Evolutionary conservation across 139 green algal species (phyloP).

Genomic region (Tetratostichococcus sp.): DNA sequence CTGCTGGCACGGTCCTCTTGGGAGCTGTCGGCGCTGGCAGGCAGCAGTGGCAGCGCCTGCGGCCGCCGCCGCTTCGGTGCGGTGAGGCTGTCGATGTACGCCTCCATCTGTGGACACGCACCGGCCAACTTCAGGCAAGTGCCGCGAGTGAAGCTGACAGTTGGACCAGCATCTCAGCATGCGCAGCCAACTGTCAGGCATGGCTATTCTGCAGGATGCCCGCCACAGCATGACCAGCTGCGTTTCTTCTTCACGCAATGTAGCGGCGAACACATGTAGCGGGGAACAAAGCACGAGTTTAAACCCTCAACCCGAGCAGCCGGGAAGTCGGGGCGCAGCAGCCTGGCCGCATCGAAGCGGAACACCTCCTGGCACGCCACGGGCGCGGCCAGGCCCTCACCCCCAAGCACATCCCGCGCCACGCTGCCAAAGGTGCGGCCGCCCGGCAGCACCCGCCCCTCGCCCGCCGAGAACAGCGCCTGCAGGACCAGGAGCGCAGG

Average conservation of each 20-base stretch:
- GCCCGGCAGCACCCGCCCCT: slow-evolving; percentile 1
- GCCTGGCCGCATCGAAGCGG: slow-evolving; percentile 25
- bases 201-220: too few species aligned
- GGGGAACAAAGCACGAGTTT: slow-evolving; percentile 1
- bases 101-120: not conserved
- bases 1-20: too few species aligned
- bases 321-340: slow-evolving; percentile 12
- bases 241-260: too few species aligned
- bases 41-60: not conserved
- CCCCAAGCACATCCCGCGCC: slow-evolving; percentile 13
- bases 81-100: not conserved
- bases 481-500: not conserved
- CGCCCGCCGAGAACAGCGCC: not conserved
- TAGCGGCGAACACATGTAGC: too few species aligned
- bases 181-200: too few species aligned
- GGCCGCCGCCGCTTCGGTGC: not conserved
- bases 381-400: slow-evolving; percentile 18
- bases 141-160: not conserved
- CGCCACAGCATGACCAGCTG: too few species aligned
- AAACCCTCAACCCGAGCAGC: slow-evolving; percentile 17
- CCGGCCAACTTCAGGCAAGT: not conserved
- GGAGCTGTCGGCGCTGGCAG: not conserved
- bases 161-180: not conserved
- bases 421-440: not conserved
- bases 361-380: slow-evolving; percentile 30